Percentiles rank a stretch among this genome's conserved stretches.
These are phyloP conservation scores for Orychophragmus violaceus DNA, from an alignment of 345 rosid species.

Conservation along the genomic window DNA sequence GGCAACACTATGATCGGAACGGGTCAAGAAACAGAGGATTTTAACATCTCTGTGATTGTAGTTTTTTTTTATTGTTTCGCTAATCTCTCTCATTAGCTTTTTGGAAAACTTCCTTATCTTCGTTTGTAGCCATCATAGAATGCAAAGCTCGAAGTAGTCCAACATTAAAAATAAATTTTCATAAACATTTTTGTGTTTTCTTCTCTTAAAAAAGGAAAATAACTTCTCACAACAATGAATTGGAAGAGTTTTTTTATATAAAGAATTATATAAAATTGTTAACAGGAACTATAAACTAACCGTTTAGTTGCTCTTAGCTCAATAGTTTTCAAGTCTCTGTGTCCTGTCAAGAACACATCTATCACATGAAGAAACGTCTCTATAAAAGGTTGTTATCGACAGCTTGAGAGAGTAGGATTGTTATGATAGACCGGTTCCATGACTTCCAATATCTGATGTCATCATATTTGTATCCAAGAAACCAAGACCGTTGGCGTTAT, in stretches of 20 bases:
- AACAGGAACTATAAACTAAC: background rate
- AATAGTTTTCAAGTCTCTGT: background rate
- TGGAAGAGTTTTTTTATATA: background rate
- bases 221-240: background rate
- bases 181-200: background rate
- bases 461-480: background rate
- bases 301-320: background rate
- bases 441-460: background rate
- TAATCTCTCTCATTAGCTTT: conserved; percentile 7
- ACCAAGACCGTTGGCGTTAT: background rate
- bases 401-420: background rate
- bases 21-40: conserved; percentile 28
- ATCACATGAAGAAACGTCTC: background rate
- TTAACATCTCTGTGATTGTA: conserved; percentile 12
- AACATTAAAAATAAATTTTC: background rate
- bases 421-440: background rate
- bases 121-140: conserved; percentile 15
- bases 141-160: conserved; percentile 15
- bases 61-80: background rate
- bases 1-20: conserved; percentile 22
- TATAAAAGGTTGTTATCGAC: background rate
- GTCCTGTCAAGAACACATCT: background rate
- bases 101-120: background rate
- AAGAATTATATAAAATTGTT: background rate
- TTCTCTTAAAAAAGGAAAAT: background rate